Conservation (phyloP, 768 basidiomycete genomes). For the Sarcodon sp. region DNA sequence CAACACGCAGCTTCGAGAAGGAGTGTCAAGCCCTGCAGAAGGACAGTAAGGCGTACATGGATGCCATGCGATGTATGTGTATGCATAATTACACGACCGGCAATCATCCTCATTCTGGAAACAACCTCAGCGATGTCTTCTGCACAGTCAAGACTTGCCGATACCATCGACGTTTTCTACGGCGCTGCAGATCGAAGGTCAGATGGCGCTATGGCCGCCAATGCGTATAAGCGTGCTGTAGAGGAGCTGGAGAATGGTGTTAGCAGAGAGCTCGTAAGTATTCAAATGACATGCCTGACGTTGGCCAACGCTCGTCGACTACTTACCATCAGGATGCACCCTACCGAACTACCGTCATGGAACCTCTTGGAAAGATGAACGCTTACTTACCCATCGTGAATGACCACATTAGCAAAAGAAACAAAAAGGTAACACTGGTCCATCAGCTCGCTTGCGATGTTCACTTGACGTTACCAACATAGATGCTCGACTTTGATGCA, state of each 20-base stretch:
- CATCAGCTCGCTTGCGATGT: background rate
- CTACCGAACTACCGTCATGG: slow-evolving; percentile 88
- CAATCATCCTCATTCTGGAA: background rate
- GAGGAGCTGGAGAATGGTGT: slow-evolving; percentile 87
- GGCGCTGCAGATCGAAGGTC: slow-evolving; percentile 70
- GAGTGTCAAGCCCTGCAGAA: slow-evolving; percentile 90
- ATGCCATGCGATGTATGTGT: slow-evolving; percentile 78
- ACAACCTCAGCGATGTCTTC: slow-evolving; percentile 72
- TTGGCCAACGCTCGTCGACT: background rate
- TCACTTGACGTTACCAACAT: slow-evolving; percentile 1
- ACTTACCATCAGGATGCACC: slow-evolving; percentile 61
- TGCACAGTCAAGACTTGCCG: slow-evolving; percentile 86
- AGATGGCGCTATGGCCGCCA: slow-evolving; percentile 92
- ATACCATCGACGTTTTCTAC: slow-evolving; percentile 91
- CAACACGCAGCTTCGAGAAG: slow-evolving; percentile 78
- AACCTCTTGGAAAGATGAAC: slow-evolving; percentile 94
- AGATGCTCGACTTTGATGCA: slow-evolving; percentile 94
- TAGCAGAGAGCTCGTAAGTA: slow-evolving; percentile 71
- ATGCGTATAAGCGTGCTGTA: slow-evolving; percentile 91
- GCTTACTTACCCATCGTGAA: slow-evolving; percentile 91
- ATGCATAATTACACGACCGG: background rate
- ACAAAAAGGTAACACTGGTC: slow-evolving; percentile 68
- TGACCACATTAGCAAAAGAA: slow-evolving; percentile 85
- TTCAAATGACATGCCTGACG: background rate
- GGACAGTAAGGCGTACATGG: slow-evolving; percentile 89